Evolutionary conservation across 257 asterid species (phyloP).

Genomic region (Fraxinus americana): DNA sequence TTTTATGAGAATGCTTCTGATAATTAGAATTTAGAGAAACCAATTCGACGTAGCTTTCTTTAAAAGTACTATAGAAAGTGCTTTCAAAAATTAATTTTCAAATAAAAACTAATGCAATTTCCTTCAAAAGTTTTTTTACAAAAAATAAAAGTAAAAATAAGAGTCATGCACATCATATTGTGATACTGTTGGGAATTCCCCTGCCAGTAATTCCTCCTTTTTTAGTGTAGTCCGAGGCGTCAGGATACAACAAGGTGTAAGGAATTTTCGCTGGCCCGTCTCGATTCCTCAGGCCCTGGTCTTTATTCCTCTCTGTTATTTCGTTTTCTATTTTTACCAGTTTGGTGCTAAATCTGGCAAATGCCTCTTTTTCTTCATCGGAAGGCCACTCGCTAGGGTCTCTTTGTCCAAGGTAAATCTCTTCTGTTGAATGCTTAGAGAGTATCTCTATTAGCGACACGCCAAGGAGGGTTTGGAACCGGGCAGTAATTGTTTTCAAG

Average conservation of each 20-base stretch:
- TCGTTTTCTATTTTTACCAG: constrained; percentile 33
- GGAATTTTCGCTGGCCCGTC: constrained; percentile 43
- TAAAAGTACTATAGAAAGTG: too few relatives aligned
- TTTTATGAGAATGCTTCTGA: too few relatives aligned
- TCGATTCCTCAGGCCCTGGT: constrained; percentile 37
- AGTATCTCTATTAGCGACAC: constrained; percentile 43
- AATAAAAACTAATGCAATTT: too few relatives aligned
- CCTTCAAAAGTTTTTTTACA: too few relatives aligned
- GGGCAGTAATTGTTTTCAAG: constrained; percentile 44
- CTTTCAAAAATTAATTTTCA: too few relatives aligned
- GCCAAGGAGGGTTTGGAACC: constrained; percentile 48
- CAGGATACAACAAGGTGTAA: constrained; percentile 48
- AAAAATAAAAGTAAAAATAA: too few relatives aligned
- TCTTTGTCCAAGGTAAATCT: constrained; percentile 47
- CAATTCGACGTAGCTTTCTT: too few relatives aligned
- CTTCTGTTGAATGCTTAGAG: constrained; percentile 49
- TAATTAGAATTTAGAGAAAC: too few relatives aligned
- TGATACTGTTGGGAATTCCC: constrained; percentile 52
- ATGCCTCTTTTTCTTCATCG: constrained; percentile 38
- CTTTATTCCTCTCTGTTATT: constrained; percentile 36
- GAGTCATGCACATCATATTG: constrained; percentile 22
- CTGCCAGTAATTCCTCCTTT: constrained; percentile 43
- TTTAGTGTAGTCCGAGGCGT: constrained; percentile 21
- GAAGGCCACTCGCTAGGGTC: constrained; percentile 42
- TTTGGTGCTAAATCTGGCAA: constrained; percentile 35